Base-by-base conservation (phyloP, 495 filamentous ascomycete genomes). In the Usnea hakonensis region DNA sequence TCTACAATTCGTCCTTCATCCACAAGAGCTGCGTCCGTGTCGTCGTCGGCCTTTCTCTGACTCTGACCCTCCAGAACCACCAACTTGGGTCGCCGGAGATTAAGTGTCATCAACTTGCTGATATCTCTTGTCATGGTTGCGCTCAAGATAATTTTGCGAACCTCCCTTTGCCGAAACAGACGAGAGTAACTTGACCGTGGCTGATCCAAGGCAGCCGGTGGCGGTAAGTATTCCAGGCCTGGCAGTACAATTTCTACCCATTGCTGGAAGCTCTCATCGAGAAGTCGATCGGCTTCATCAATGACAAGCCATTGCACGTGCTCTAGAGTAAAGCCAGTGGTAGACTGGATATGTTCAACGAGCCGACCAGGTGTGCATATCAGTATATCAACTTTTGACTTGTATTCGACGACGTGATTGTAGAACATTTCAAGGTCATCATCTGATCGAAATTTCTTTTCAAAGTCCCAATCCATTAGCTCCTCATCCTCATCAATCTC, bases 41-140 rank as follows among this genome's bases (percentile, higher is more conserved):
- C 26, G 14, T n/a, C 19, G 1, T 57, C n/a, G 65, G 53, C 30
- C 55, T 36, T 14, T 14, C 19, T 40, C 17, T 56, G 44, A 3
- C 46, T 53, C 46, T 72, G 64, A 28, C 80, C 75, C 57, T 89
- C 86, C 14, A 97, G 80, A 11, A 91, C 79, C 6, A 97, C 81
- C 63, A 97, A 75, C 55, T 81, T 85, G 16, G 94, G 94, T 63
- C 86, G 80, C 3, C 78, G 77, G 26, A 98, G 80, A 59, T 83
- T 88, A 53, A 98, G 71, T 0, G 79, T 83, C 46, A 85, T 87
- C 52, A 98, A 71, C 63, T 91, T 89, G 21, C 87, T 87, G 40
- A 95, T 77, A 71, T 97, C 93, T 36, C 83, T 80, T 3, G 91
- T 96, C 89, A 98, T 95, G 0, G 95, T 97, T 10, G 94, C 94